A percentile compares a stretch with the other conserved stretches of the same genome.
phyloP scores from a whole-genome alignment of 1,284 basidiomycete genomes.

The Sparassis latifolia region DNA sequence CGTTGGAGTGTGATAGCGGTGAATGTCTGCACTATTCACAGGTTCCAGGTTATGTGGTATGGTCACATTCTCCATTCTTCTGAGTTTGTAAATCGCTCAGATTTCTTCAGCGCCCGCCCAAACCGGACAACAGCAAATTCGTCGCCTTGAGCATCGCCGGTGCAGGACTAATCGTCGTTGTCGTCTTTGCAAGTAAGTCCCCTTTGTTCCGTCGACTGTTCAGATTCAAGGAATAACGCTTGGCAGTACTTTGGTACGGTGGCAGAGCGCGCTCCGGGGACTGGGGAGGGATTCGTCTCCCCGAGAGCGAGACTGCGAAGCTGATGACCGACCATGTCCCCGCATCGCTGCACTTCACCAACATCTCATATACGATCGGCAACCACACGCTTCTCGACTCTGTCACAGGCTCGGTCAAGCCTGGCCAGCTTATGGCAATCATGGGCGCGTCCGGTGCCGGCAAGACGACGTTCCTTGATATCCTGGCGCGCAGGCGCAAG shows the following conservation, averaged over 20 bases:
- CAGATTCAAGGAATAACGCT: background rate
- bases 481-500: constrained; percentile 88
- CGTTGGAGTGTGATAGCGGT: constrained; percentile 81
- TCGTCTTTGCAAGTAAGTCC: constrained; percentile 44
- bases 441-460: constrained; percentile 97
- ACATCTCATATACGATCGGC: constrained; percentile 76
- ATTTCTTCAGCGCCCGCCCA: constrained; percentile 52
- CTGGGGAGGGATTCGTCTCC: constrained; percentile 74
- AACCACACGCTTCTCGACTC: constrained; percentile 68
- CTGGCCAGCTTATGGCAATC: constrained; percentile 89
- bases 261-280: constrained; percentile 68
- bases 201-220: background rate
- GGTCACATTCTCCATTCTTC: constrained; percentile 13
- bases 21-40: constrained; percentile 93
- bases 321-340: constrained; percentile 94
- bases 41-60: constrained; percentile 85
- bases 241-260: constrained; percentile 80
- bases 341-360: constrained; percentile 83
- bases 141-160: constrained; percentile 80
- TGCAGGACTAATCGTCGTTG: constrained; percentile 63
- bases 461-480: constrained; percentile 94
- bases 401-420: constrained; percentile 78
- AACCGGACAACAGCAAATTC: constrained; percentile 77
- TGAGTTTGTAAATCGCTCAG: background rate
- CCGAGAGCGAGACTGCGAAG: constrained; percentile 75